These are phyloP conservation scores for Pseudogymnoascus sp. DNA, from an alignment of 2,329 filamentous ascomycete species.

Conservation along the genomic window DNA sequence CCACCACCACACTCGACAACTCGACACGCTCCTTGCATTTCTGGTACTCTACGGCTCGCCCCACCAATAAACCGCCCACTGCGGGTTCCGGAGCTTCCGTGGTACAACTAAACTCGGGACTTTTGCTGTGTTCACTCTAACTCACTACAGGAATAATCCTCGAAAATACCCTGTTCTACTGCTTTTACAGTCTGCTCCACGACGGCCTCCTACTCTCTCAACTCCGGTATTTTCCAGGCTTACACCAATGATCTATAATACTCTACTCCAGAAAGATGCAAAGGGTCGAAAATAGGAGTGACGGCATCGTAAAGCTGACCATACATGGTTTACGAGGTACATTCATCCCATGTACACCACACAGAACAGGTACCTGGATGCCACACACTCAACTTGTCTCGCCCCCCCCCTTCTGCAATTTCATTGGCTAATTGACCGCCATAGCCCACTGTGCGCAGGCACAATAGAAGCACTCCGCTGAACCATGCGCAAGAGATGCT, in stretches of 20 bases:
- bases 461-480: not conserved
- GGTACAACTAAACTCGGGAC: not conserved
- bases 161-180: not conserved
- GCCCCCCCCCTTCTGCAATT: not conserved
- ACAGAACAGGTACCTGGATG: not conserved
- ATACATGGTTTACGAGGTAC: not conserved
- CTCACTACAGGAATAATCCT: not conserved
- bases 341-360: not conserved
- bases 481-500: not conserved
- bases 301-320: constrained; percentile 4
- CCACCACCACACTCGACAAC: too few species aligned
- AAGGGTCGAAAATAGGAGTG: not conserved
- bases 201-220: too few species aligned
- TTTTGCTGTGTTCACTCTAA: not conserved
- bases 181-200: not conserved
- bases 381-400: not conserved
- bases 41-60: not conserved
- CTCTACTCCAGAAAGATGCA: too few species aligned
- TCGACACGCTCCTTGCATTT: not conserved
- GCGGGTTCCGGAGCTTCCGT: constrained; percentile 3
- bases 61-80: not conserved
- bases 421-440: not conserved
- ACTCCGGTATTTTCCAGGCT: too few species aligned
- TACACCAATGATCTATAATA: too few species aligned
- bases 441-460: not conserved